Evolutionary conservation across 176 grass and related monocot genomes (phyloP), one percentile per base, ranked within the genome.

Genomic region (Bromus sterilis): DNA sequence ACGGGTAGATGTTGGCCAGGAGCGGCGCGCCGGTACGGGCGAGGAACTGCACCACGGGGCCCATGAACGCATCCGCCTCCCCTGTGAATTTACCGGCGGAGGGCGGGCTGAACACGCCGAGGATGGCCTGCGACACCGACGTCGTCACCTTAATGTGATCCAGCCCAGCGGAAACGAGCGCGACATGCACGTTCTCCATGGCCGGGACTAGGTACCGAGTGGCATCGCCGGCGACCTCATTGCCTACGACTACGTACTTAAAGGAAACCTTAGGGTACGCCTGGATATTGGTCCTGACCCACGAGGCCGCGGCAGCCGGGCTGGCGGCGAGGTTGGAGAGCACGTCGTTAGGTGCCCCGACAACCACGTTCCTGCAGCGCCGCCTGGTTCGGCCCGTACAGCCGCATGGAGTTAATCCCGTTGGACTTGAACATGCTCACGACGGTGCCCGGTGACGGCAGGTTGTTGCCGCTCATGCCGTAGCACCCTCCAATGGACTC

Each of bases 1-100:
- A 96, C 15, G 93, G 87, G 82, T 95, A 91, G 61, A 93, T 64
- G 69, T 93, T 95, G 33, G 88, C 85, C 49, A 95, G 67, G 4
- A 95, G 87, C 5, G 90, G 90, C 0, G 85, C 30, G 0, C 75
- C 66, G 0, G 76, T 90, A 1, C 71, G 86, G 4, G 78, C 68
- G 12, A 95, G 82, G 90, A 90, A 95, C 33, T 24, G 13, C 4
- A 84, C 66, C 2, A 95, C 84, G 4, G 87, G 74, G 55, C 41
- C 74, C 83, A 96, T 86, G 88, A n/a, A 93, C 7, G 31, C 70
- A 74, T 44, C 49, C 6, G 76, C 80, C 35, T 83, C 84, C 8
- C 79, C 62, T 6, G 87, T 90, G 86, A 96, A 96, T n/a, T n/a
- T n/a, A n/a, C 84, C 92, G 4, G 77, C 33, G 20, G 92, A 94